These are phyloP conservation scores for Pachysandra terminalis DNA, from an alignment of 164 flowering plant species.

Conservation along the genomic window DNA sequence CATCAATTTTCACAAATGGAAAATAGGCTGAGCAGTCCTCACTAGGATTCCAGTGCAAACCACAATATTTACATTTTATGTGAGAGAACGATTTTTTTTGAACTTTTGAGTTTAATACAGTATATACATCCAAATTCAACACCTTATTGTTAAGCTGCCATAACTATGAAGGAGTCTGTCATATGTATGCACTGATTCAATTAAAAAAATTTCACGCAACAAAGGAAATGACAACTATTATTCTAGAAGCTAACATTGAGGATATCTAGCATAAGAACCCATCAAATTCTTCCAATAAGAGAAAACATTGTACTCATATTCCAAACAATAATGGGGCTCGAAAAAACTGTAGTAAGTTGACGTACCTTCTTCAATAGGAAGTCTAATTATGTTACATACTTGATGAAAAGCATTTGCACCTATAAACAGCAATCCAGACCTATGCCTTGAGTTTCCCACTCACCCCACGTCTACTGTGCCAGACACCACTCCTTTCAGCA, in stretches of 20 bases:
- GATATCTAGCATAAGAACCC: neutral
- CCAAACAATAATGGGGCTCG: neutral
- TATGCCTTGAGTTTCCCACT: conserved; percentile 69
- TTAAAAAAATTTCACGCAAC: neutral
- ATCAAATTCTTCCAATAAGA: neutral
- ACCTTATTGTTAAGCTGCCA: neutral
- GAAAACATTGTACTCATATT: neutral
- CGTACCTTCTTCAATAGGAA: neutral
- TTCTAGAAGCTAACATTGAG: neutral
- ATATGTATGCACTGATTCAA: too few relatives aligned
- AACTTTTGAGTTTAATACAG: too few relatives aligned
- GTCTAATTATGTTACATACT: conserved; percentile 6
- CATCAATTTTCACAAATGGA: too few relatives aligned
- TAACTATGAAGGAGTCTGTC: too few relatives aligned
- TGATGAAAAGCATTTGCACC: neutral
- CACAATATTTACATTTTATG: too few relatives aligned
- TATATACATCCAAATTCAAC: too few relatives aligned
- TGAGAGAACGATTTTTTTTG: too few relatives aligned
- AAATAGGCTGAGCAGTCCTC: too few relatives aligned
- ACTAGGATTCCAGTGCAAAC: too few relatives aligned
- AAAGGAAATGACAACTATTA: neutral
- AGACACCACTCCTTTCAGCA: conserved; percentile 44
- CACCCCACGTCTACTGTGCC: conserved; percentile 53
- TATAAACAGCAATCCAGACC: conserved; percentile 1
- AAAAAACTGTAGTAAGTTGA: neutral